Evolutionary conservation across 164 flowering plant genomes (phyloP).

Genomic region (Piper betle): DNA sequence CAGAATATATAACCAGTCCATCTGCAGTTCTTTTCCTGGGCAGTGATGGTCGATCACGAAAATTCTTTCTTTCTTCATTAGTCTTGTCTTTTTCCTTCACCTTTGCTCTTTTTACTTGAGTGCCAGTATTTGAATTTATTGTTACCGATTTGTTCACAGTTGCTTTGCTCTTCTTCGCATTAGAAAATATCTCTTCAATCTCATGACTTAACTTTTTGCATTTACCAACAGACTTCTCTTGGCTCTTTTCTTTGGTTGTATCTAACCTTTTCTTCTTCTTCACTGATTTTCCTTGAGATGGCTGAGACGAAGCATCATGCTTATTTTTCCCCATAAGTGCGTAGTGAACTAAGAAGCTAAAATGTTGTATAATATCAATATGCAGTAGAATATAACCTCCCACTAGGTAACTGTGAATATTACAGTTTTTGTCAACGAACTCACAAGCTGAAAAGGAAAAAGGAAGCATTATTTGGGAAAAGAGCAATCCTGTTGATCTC

Average conservation of each 20-base stretch:
- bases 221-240: not conserved
- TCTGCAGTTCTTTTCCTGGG: slow-evolving; percentile 33
- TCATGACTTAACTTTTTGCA: slow-evolving; percentile 17
- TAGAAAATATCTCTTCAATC: slow-evolving; percentile 45
- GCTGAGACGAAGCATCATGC: not conserved
- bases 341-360: not conserved
- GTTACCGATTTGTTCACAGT: slow-evolving; percentile 8
- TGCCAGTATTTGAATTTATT: slow-evolving; percentile 4
- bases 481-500: not conserved
- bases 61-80: slow-evolving; percentile 1
- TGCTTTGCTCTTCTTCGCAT: slow-evolving; percentile 19
- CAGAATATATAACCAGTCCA: slow-evolving; percentile 39
- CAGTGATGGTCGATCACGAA: slow-evolving; percentile 14
- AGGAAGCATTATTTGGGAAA: not conserved
- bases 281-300: not conserved
- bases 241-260: not conserved
- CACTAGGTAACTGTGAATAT: no score
- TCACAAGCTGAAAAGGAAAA: no score
- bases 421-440: not conserved
- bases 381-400: no score
- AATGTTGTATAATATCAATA: not conserved
- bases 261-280: not conserved
- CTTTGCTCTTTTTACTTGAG: slow-evolving; percentile 15
- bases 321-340: not conserved
- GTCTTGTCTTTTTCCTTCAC: slow-evolving; percentile 6